Conservation (phyloP, 2,329 filamentous ascomycete genomes). For the Microsporum ferrugineum region DNA sequence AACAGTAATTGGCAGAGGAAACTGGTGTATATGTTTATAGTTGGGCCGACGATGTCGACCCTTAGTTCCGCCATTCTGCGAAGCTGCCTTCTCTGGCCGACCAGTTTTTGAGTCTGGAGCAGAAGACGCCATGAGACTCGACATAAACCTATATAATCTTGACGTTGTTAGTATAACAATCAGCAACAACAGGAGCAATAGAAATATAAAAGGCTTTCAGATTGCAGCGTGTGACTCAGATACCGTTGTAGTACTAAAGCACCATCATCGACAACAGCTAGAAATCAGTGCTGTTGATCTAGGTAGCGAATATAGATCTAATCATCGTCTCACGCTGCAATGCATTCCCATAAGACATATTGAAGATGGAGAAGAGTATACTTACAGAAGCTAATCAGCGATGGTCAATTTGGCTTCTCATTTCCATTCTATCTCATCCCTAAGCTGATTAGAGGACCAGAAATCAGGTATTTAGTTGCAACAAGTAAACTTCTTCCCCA, state of each 20-base stretch:
- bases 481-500: not conserved
- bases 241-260: constrained; percentile 89
- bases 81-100: not conserved
- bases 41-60: constrained; percentile 36
- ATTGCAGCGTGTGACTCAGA: constrained; percentile 52
- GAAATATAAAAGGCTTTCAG: not conserved
- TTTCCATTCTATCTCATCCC: not conserved
- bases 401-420: not conserved
- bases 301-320: constrained; percentile 33
- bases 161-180: not conserved
- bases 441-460: not conserved
- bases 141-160: not conserved
- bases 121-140: not conserved
- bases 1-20: constrained; percentile 67
- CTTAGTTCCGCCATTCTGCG: constrained; percentile 1
- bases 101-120: not conserved
- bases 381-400: not conserved
- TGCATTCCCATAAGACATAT: not conserved
- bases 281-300: constrained; percentile 43
- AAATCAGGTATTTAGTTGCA: not conserved
- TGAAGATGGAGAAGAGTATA: not conserved
- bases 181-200: not conserved
- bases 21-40: constrained; percentile 66
- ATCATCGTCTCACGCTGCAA: constrained; percentile 32
- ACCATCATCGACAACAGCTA: constrained; percentile 39